Conservation (phyloP, 139 green algal genomes). For the Chlamydomonas incerta region DNA sequence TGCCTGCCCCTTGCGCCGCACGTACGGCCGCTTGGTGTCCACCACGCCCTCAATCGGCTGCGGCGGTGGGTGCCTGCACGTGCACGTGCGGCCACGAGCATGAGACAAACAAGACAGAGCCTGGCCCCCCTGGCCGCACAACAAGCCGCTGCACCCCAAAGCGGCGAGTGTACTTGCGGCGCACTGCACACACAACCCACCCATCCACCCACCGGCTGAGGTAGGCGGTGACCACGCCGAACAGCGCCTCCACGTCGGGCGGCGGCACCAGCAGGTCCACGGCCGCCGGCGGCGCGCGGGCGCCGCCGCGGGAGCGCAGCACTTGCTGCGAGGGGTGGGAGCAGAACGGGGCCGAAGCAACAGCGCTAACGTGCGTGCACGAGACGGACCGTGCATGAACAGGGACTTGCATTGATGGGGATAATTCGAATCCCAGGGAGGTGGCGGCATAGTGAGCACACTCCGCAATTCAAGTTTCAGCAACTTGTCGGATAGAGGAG, state of each 20-base stretch:
- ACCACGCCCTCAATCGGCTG: neutral
- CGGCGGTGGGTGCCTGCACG: neutral
- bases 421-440: no score
- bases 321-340: slow-evolving; percentile 25
- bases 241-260: slow-evolving; percentile 15
- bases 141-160: no score
- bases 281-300: neutral
- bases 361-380: no score
- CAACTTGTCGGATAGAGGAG: no score
- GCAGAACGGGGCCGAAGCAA: no score
- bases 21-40: neutral
- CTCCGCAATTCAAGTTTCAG: no score
- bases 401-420: no score
- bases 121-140: no score
- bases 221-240: neutral
- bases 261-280: neutral
- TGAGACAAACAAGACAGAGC: neutral
- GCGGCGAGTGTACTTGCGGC: no score
- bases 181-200: neutral
- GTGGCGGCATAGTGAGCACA: no score
- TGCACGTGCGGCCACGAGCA: neutral
- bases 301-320: neutral
- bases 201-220: slow-evolving; percentile 9
- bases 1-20: neutral
- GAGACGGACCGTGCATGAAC: no score